Evolutionary conservation across 2,329 filamentous ascomycete genomes (phyloP), one percentile per base, ranked within the genome.

Genomic region (Drechslerella dactyloides): DNA sequence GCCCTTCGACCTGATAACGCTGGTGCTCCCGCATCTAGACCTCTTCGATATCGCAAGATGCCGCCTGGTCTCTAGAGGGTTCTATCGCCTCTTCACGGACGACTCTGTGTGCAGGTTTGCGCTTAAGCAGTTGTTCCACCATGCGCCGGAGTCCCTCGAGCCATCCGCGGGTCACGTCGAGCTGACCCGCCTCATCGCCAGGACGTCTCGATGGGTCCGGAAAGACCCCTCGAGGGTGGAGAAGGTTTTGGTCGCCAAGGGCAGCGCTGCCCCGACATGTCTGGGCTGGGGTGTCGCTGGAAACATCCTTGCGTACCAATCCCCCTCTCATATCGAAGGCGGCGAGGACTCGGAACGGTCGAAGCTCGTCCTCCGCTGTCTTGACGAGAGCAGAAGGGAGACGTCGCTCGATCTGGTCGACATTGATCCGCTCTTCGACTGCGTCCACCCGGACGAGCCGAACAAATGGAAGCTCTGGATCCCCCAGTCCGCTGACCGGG

Each of bases 381-480:
- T 70, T 24, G 42, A 37, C 24, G 27, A 40, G 37, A 64, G 37
- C 40, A 64, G 23, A n/a, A 50, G 40, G 37, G 66, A 70, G 27
- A 55, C 55, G 11, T 10, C 19, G 10, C 33, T 64, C 15, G 66
- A 70, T 23, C 59, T 70, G 15, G 56, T 64, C 17, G 42, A 37
- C 3, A 64, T 64, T 13, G 59, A 70, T 37, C 59, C 66, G 15
- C 33, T 70, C 19, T 70, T 70, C 33, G 66, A 70, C 17, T 60
- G 48, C 1, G 54, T 60, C 15, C 13, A 70, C 27, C 59, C 61
- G 0, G 61, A 73, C 53, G 69, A 73, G 21, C 51, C 48, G 3
- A 73, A 66, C 40, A 73, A 73, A 52, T 73, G 69, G 69, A 66
- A 42, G n/a, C 60, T 73, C 2, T 73, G 62, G 51, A 66, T 66